phyloP scores from a whole-genome alignment of 129 eudicot species.

The Glebionis coronaria region DNA sequence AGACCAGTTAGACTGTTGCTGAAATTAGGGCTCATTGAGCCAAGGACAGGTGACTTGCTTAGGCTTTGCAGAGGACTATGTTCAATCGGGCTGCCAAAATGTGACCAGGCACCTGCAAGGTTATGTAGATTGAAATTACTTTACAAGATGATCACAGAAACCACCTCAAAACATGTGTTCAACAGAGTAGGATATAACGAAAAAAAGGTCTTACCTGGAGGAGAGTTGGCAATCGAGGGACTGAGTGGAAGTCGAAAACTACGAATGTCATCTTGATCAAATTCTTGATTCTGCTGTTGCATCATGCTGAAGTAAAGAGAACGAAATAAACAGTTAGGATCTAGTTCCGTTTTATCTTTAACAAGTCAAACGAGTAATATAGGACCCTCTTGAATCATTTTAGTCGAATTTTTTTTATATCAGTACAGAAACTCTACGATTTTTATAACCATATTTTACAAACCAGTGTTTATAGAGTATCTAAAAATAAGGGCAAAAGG shows the following conservation, averaged over 20 bases:
- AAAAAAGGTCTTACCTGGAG: constrained; percentile 50
- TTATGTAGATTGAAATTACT: background rate
- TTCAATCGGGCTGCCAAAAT: constrained; percentile 61
- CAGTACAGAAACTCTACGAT: no score
- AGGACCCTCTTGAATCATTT: no score
- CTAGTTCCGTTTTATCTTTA: no score
- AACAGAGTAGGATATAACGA: background rate
- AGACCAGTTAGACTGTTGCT: constrained; percentile 48
- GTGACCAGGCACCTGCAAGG: constrained; percentile 59
- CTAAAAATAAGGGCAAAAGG: no score
- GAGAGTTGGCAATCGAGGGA: constrained; percentile 65
- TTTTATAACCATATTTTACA: no score
- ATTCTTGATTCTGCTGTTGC: constrained; percentile 68
- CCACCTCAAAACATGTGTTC: background rate
- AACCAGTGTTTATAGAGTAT: no score
- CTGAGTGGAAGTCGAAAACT: constrained; percentile 60
- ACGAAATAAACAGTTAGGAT: constrained; percentile 7
- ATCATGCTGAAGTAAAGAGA: constrained; percentile 41
- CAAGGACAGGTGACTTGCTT: constrained; percentile 58
- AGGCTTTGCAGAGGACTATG: constrained; percentile 53
- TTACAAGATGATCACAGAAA: constrained; percentile 14
- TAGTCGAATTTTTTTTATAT: no score
- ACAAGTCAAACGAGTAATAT: no score
- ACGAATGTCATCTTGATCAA: constrained; percentile 63
- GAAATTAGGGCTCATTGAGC: constrained; percentile 46